A percentile compares a stretch with the other conserved stretches of the same genome.
These are phyloP conservation scores for Fusarium sp. DNA, from an alignment of 2,329 filamentous ascomycete species.

Conservation along the genomic window DNA sequence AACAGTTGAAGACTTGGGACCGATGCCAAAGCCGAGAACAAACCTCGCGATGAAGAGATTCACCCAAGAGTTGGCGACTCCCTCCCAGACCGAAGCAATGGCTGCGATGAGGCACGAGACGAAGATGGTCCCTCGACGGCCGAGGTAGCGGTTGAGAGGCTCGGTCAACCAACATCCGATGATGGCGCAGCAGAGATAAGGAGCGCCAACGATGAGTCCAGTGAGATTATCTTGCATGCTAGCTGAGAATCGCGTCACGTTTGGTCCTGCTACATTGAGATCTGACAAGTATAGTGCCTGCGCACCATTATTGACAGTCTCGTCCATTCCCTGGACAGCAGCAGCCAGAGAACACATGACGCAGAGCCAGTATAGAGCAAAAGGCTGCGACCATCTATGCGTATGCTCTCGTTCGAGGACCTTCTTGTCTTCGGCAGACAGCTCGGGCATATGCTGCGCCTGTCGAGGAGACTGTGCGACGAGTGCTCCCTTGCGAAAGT, in stretches of 20 bases:
- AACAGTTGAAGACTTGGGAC: slow-evolving; percentile 1
- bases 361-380: slow-evolving; percentile 49
- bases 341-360: slow-evolving; percentile 33
- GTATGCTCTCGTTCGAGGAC: slow-evolving; percentile 42
- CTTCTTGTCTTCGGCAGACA: slow-evolving; percentile 43
- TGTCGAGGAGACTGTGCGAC: slow-evolving; percentile 58
- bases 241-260: background rate
- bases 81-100: background rate
- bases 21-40: background rate
- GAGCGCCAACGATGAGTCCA: background rate
- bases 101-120: background rate
- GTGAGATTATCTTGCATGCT: slow-evolving; percentile 4
- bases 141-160: background rate
- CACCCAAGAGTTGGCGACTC: background rate
- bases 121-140: slow-evolving; percentile 1
- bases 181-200: slow-evolving; percentile 2
- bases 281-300: background rate
- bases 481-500: slow-evolving; percentile 64
- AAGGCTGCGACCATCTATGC: slow-evolving; percentile 47
- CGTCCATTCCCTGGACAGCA: background rate
- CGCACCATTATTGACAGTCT: slow-evolving; percentile 1
- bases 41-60: background rate
- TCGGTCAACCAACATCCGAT: slow-evolving; percentile 8
- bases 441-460: slow-evolving; percentile 36
- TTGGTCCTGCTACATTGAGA: background rate